phyloP scores from a whole-genome alignment of 169 alveolate species.

The Toxoplasma gondii region DNA sequence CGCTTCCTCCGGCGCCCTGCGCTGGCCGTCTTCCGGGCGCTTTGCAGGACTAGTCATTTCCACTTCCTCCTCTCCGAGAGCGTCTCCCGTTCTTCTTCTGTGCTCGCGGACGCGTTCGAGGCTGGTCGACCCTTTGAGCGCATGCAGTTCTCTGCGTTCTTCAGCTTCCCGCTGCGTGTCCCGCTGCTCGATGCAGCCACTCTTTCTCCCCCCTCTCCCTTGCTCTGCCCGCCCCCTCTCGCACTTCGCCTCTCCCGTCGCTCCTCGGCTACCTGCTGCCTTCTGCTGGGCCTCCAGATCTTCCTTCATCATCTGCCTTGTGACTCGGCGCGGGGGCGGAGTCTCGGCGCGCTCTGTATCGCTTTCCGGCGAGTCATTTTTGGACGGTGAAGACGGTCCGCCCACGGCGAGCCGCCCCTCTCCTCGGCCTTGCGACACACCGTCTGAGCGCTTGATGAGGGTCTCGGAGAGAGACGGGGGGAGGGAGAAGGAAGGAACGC shows the following conservation, averaged over 20 bases:
- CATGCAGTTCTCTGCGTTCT: background rate
- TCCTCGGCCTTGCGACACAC: background rate
- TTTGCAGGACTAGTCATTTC: constrained; percentile 17
- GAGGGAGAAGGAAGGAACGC: background rate
- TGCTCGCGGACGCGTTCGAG: background rate
- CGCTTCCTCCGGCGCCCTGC: background rate
- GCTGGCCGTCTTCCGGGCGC: background rate
- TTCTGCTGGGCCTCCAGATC: background rate
- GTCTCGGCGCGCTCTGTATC: background rate
- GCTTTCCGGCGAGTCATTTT: background rate
- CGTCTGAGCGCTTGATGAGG: no score
- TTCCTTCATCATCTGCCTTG: background rate
- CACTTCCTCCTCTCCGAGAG: constrained; percentile 12
- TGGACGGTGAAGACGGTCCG: background rate
- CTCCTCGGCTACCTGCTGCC: background rate
- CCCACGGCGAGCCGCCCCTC: background rate
- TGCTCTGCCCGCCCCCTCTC: background rate
- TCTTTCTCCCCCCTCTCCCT: background rate
- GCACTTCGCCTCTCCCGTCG: background rate
- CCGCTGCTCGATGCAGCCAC: background rate
- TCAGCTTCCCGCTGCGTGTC: background rate
- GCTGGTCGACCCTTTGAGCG: background rate
- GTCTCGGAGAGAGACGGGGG: background rate
- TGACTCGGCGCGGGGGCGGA: background rate
- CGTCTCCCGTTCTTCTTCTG: background rate